These are phyloP conservation scores for Ophiostoma ulmi DNA, from an alignment of 2,329 filamentous ascomycete species.

Conservation along the genomic window DNA sequence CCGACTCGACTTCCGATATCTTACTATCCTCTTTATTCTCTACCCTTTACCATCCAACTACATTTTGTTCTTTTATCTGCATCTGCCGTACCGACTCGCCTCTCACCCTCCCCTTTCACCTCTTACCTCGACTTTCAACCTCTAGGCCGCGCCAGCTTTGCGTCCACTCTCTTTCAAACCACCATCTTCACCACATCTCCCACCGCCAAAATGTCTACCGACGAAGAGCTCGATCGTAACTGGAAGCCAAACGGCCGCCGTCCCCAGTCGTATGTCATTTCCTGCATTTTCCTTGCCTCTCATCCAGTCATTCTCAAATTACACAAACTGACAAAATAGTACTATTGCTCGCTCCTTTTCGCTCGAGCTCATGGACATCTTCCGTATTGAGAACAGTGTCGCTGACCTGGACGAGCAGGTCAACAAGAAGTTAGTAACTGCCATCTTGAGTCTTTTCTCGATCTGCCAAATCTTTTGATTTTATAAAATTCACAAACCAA, in stretches of 20 bases:
- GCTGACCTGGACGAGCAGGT: conserved; percentile 69
- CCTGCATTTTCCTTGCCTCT: background rate
- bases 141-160: too few species aligned
- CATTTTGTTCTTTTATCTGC: background rate
- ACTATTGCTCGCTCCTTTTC: conserved; percentile 86
- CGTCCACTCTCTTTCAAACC: background rate
- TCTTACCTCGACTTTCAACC: background rate
- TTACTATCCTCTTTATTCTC: background rate
- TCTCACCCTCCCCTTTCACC: background rate
- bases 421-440: conserved; percentile 65
- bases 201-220: conserved; percentile 38
- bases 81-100: background rate
- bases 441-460: background rate
- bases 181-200: background rate
- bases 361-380: conserved; percentile 78
- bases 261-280: conserved; percentile 70
- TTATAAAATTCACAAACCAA: too few species aligned
- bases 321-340: conserved; percentile 42
- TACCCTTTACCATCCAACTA: background rate
- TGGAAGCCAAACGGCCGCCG: conserved; percentile 75
- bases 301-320: background rate
- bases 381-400: conserved; percentile 76
- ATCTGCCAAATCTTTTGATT: too few species aligned
- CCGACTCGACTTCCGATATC: background rate
- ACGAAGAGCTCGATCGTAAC: conserved; percentile 67